A percentile compares a stretch with the other conserved stretches of the same genome.
Evolutionary conservation across 164 flowering plant species (phyloP).

Genomic region (Cinnamomum chago): DNA sequence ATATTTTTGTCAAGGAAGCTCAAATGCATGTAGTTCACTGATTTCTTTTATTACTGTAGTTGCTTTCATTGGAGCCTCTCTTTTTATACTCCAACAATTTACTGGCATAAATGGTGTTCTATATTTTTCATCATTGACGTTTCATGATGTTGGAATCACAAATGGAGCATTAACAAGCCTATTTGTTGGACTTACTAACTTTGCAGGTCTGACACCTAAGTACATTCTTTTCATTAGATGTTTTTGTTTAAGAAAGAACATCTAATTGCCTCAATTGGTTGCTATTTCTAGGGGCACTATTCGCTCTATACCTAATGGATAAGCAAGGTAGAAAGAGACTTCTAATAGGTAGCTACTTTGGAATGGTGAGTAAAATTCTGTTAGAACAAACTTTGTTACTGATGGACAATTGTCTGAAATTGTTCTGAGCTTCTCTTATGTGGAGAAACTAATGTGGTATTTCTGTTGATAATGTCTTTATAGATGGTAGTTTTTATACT

Average conservation of each 20-base stretch:
- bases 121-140: conserved; percentile 78
- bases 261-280: conserved; percentile 10
- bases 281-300: conserved; percentile 52
- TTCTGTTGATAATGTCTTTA: too few relatives aligned
- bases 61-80: conserved; percentile 72
- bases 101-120: conserved; percentile 89
- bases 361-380: conserved; percentile 53
- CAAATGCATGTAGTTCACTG: neutral
- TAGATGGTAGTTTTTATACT: too few relatives aligned
- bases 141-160: conserved; percentile 68
- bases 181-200: conserved; percentile 64
- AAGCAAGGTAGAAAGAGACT: conserved; percentile 74
- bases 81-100: conserved; percentile 79
- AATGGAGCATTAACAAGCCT: conserved; percentile 63
- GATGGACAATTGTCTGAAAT: too few relatives aligned
- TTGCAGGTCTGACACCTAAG: conserved; percentile 46
- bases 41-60: conserved; percentile 41
- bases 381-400: neutral
- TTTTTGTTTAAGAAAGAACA: neutral
- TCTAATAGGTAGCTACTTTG: conserved; percentile 81
- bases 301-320: conserved; percentile 63
- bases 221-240: neutral
- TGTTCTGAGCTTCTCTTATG: too few relatives aligned
- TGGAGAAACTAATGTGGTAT: too few relatives aligned
- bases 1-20: neutral